Evolutionary conservation across 2,329 filamentous ascomycete species (phyloP).

Genomic region (Claviceps sp.): DNA sequence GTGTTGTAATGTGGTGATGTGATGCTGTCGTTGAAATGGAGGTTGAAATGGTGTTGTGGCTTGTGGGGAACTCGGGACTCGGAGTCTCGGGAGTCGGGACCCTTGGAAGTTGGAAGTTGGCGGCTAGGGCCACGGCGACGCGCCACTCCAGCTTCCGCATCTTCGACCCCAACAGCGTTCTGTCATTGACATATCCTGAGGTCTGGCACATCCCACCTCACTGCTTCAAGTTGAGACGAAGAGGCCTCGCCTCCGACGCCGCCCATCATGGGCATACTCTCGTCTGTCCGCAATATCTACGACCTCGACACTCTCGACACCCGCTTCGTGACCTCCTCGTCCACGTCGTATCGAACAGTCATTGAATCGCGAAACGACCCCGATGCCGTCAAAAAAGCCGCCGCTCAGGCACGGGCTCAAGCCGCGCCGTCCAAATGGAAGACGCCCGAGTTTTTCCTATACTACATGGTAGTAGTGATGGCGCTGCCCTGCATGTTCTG

Average conservation of each 20-base stretch:
- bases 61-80: no score
- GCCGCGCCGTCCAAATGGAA: slow-evolving; percentile 63
- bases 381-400: slow-evolving; percentile 17
- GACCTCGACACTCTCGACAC: slow-evolving; percentile 49
- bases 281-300: slow-evolving; percentile 42
- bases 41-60: no score
- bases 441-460: slow-evolving; percentile 74
- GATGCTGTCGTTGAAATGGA: no score
- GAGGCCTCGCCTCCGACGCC: not conserved
- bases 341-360: slow-evolving; percentile 48
- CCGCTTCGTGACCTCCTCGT: slow-evolving; percentile 55
- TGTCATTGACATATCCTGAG: no score
- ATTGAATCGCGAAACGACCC: slow-evolving; percentile 36
- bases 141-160: no score
- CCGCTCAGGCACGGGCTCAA: slow-evolving; percentile 23
- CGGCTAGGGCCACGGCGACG: no score
- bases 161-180: no score
- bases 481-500: slow-evolving; percentile 82
- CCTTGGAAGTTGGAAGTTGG: no score
- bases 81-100: no score
- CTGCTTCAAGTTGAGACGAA: not conserved
- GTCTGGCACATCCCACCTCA: no score
- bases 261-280: slow-evolving; percentile 27
- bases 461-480: slow-evolving; percentile 54
- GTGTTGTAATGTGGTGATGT: no score